These are phyloP conservation scores for Agaricus blazei DNA, from an alignment of 768 basidiomycete species.

Conservation along the genomic window DNA sequence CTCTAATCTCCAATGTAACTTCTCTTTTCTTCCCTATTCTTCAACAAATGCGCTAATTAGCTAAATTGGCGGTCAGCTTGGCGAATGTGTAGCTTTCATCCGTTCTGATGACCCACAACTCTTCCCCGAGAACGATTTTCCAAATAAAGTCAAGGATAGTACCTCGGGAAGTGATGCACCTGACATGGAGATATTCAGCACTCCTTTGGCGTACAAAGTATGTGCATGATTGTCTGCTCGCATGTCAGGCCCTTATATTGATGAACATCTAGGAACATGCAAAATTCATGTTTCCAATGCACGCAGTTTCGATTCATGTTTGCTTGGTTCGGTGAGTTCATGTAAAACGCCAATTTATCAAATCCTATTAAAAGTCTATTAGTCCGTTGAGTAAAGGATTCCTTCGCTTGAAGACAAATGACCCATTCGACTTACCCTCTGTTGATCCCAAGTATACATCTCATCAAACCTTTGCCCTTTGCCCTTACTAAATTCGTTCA, in stretches of 20 bases:
- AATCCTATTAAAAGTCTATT: not conserved
- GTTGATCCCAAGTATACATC: slow-evolving; percentile 38
- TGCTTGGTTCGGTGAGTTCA: too few species aligned
- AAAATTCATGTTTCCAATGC: too few species aligned
- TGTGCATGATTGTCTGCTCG: not conserved
- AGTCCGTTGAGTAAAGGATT: slow-evolving; percentile 40
- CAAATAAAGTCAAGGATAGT: slow-evolving; percentile 34
- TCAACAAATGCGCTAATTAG: not conserved
- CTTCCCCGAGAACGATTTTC: slow-evolving; percentile 34
- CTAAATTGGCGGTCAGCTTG: slow-evolving; percentile 24
- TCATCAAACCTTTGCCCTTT: not conserved
- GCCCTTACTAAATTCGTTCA: not conserved
- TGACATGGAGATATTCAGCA: slow-evolving; percentile 43
- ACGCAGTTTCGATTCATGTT: too few species aligned
- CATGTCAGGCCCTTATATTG: not conserved
- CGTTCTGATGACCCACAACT: slow-evolving; percentile 48
- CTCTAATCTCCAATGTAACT: not conserved
- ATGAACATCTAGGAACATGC: not conserved
- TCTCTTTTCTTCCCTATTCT: too few species aligned
- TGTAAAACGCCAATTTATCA: too few species aligned
- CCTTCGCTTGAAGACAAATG: slow-evolving; percentile 32
- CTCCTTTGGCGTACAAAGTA: slow-evolving; percentile 38
- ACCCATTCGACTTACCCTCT: slow-evolving; percentile 38
- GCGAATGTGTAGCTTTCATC: slow-evolving; percentile 55
- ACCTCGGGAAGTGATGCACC: slow-evolving; percentile 42